A percentile compares a stretch with the other conserved stretches of the same genome.
Conservation (phyloP, 2,329 filamentous ascomycete species). For the Fusarium decemcellulare region DNA sequence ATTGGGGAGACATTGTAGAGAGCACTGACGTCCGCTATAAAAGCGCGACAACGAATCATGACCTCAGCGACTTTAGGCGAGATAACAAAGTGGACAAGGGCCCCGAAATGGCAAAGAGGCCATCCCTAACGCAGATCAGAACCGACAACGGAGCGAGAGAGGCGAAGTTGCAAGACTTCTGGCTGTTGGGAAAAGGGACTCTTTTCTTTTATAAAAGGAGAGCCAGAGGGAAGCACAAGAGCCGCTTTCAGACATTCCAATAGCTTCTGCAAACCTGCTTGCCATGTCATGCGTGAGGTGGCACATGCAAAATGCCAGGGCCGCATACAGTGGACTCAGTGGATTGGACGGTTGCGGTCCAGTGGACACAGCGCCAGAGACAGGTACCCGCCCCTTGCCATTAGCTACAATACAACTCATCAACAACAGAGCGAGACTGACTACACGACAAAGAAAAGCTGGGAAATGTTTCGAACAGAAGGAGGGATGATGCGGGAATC, state of each 20-base stretch:
- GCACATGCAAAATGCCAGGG: conserved; percentile 37
- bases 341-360: conserved; percentile 20
- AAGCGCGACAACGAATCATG: conserved; percentile 33
- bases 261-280: neutral
- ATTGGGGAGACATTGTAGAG: conserved; percentile 18
- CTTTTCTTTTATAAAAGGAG: neutral
- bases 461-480: too few relatives aligned
- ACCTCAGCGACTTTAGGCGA: conserved; percentile 39
- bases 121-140: neutral
- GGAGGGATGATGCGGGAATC: too few relatives aligned
- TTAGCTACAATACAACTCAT: too few relatives aligned
- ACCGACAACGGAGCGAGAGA: neutral
- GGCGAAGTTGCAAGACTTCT: neutral
- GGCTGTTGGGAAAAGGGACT: neutral
- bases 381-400: neutral
- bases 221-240: neutral
- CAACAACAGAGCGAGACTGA: too few relatives aligned
- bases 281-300: neutral
- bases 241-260: conserved; percentile 13
- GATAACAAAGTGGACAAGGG: conserved; percentile 11
- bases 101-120: conserved; percentile 16
- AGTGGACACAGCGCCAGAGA: conserved; percentile 26
- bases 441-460: too few relatives aligned
- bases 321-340: conserved; percentile 12
- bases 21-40: conserved; percentile 28